Base-by-base conservation (phyloP, 139 green algal species). In the Chlorella sp. region DNA sequence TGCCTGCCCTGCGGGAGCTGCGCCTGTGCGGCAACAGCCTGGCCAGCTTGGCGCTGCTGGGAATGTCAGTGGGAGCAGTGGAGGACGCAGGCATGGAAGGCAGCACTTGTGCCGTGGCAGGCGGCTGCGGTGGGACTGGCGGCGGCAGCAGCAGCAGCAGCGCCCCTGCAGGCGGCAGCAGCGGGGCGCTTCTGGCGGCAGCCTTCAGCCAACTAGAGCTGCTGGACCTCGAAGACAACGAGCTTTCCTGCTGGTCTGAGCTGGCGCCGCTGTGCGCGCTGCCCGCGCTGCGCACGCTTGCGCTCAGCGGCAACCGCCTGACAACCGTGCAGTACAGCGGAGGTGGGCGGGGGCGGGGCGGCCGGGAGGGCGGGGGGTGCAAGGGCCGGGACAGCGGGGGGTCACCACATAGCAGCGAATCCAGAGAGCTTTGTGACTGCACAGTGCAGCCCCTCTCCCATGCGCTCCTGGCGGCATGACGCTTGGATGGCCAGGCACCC, bases 1-100 rank as follows among this genome's bases (percentile, higher is more conserved):
- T 97, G 66, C 95, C 96, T 1, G 57, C 32, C 60, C 88, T 98
- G 82, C 32, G 89, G 39, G 93, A 97, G 93, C 94, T 98, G 26
- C 94, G 96, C 87, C 85, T 97, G 0, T 94, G 91, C 68, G 89
- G 88, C 71, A 98, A 97, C 48, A 19, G 48, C 42, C 15, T 89
- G 32, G 1, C 18, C 42, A 82, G 69, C 71, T 48, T 89, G 66
- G 36, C 77, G 84, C 68, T 88, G 84, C 40, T 39, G 28, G 39
- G 26, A 26, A 2, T 11, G 48, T 5, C 48, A 57, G 48, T 9
- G 48, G 48, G 7, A 9, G 48, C 48, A 57, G 3, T 34, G 36
- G 15, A 19, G 78, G 32, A 22, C 3, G 73, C 73, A 80, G n/a
- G 73, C 3, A 4, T 4, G 15, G 28, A 30, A 24, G 16, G 78